Base-by-base conservation (phyloP, 805 yeast species). In the Candida ponderosae region DNA sequence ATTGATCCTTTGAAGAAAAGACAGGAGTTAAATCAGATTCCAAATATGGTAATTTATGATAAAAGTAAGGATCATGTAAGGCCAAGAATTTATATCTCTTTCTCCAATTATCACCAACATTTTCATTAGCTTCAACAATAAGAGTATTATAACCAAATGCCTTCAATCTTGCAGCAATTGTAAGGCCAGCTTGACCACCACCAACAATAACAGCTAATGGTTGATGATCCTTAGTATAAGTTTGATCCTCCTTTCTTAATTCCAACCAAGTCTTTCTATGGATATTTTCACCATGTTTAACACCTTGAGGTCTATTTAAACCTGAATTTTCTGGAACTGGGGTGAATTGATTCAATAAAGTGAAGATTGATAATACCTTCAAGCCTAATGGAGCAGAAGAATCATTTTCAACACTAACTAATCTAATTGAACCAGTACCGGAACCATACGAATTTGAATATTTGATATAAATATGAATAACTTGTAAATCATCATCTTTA, bases 71-170 rank as follows among this genome's bases (percentile, higher is more conserved):
- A 45, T 68, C 74, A 45, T 68, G 74, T 21, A 68, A 48, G 6
- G 68, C 66, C 29, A 68, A 50, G 35, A 68, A 66, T 46, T 61
- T 62, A 46, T 68, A 68, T 30, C 74, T 51, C 39, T 56, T 53
- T 48, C 74, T 57, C 73, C 73, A 68, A 48, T 68, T 67, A 43
- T 68, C 73, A 41, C 74, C 73, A 35, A 66, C 53, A 24, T 56
- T 47, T 35, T 41, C 23, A 46, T 62, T 59, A 18, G 56, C 52
- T 31, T 67, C 72, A 16, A 68, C 56, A 34, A 68, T 60, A 32
- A 68, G 52, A 1, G 63, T 50, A 34, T 60, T 58, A 29, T 66
- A 53, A 10, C 74, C 73, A 55, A 64, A 55, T 7, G 54, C 50
- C 40, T 63, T 63, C 47, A 67, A 50, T 36, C 70, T 51, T 1